Percentiles rank a stretch among this genome's conserved stretches.
phyloP scores from a whole-genome alignment of 1,284 basidiomycete genomes.

The Mycena sp. region DNA sequence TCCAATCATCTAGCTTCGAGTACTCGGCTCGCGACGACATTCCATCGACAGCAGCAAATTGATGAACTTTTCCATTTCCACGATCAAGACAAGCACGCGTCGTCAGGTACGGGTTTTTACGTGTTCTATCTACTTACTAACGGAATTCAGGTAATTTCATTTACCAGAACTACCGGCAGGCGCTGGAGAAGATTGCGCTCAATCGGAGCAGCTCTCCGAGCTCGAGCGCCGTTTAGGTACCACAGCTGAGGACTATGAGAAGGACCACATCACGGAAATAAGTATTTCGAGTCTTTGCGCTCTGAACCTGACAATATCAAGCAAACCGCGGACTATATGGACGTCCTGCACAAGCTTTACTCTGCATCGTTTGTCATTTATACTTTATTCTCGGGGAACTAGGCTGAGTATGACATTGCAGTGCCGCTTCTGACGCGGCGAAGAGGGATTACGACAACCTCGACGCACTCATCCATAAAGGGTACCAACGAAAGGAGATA shows the following conservation, averaged over 20 bases:
- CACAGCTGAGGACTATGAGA: no score
- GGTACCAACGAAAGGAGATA: background rate
- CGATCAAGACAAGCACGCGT: constrained; percentile 32
- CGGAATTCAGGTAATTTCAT: constrained; percentile 33
- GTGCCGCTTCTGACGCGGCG: background rate
- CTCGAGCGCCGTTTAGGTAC: no score
- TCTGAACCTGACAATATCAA: no score
- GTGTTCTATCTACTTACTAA: no score
- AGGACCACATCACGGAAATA: no score
- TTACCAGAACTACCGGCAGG: constrained; percentile 36
- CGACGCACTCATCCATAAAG: background rate
- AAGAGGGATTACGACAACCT: background rate
- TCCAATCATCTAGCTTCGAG: constrained; percentile 20
- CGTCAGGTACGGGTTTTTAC: constrained; percentile 20
- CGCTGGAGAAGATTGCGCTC: constrained; percentile 19
- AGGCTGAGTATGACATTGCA: constrained; percentile 15
- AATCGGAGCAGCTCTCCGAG: no score
- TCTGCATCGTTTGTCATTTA: no score
- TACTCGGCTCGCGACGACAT: constrained; percentile 28
- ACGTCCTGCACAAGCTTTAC: no score
- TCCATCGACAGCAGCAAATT: constrained; percentile 13
- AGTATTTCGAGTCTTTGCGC: no score
- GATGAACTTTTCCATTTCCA: constrained; percentile 31
- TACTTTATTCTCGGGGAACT: no score
- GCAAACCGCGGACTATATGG: no score